Conservation (phyloP, 441 rosid species). For the Breynia disticha region DNA sequence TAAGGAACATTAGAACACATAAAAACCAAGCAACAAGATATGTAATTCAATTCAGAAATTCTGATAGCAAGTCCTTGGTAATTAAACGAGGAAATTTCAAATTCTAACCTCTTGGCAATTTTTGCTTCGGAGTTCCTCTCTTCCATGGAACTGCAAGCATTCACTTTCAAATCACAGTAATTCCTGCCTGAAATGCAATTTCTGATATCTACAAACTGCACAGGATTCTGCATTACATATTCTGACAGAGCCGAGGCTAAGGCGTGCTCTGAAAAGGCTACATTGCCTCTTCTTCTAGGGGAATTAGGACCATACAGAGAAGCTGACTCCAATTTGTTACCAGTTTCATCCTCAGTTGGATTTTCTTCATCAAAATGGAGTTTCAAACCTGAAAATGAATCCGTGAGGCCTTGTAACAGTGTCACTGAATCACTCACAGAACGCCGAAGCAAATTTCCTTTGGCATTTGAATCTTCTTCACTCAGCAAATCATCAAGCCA, state of each 20-base stretch:
- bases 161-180: constrained; percentile 20
- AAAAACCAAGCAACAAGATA: no score
- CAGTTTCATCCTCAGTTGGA: constrained; percentile 20
- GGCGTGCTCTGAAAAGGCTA: constrained; percentile 39
- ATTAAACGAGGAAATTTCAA: constrained; percentile 12
- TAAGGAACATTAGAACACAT: no score
- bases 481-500: constrained; percentile 62
- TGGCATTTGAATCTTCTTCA: constrained; percentile 28
- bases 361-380: constrained; percentile 26
- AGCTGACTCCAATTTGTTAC: constrained; percentile 43
- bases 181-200: constrained; percentile 26
- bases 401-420: constrained; percentile 38
- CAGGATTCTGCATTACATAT: constrained; percentile 30
- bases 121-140: constrained; percentile 33
- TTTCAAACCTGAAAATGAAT: constrained; percentile 28
- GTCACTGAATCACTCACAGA: constrained; percentile 60
- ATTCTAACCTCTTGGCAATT: constrained; percentile 36
- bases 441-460: constrained; percentile 38
- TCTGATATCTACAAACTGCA: constrained; percentile 33
- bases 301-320: constrained; percentile 75
- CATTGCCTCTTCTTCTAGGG: constrained; percentile 43
- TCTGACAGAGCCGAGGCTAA: constrained; percentile 59
- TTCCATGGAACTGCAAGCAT: constrained; percentile 19
- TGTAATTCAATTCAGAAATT: no score
- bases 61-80: background rate